Evolutionary conservation across 192 early-diverging fungal genomes (phyloP).

Genomic region (Podila minutissima): DNA sequence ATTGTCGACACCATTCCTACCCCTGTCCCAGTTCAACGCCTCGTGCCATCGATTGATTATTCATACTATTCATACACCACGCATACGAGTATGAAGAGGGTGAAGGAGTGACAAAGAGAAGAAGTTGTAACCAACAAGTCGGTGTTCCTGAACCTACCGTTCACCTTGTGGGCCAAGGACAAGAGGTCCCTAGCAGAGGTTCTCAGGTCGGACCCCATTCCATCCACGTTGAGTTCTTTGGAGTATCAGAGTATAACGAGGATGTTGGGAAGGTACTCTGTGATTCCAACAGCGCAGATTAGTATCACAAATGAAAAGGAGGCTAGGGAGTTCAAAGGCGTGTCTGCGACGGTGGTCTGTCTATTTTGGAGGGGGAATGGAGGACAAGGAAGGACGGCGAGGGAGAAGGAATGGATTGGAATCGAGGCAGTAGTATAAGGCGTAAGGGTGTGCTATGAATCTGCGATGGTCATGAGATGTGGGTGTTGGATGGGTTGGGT

Average conservation of each 20-base stretch:
- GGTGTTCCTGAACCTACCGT: slow-evolving; percentile 25
- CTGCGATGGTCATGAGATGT: background rate
- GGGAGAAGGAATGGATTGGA: background rate
- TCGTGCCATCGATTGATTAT: no score
- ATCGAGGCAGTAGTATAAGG: background rate
- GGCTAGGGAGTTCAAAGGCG: background rate
- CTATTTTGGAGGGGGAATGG: background rate
- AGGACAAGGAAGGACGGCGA: background rate
- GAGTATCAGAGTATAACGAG: background rate
- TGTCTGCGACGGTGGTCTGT: background rate
- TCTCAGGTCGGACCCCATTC: slow-evolving; percentile 39
- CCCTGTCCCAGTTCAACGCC: no score
- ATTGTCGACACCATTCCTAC: no score
- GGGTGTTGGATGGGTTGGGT: background rate
- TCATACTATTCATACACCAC: no score
- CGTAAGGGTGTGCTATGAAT: background rate
- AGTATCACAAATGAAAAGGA: background rate
- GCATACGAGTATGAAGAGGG: no score
- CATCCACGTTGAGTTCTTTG: background rate
- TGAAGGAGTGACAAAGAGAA: no score
- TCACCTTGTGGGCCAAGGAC: slow-evolving; percentile 47
- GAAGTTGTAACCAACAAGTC: no score
- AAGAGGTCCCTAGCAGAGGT: slow-evolving; percentile 47
- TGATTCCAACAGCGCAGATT: background rate
- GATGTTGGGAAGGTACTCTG: background rate